These are phyloP conservation scores for Penicillium sp. DNA, from an alignment of 2,329 filamentous ascomycete genomes.

Conservation along the genomic window DNA sequence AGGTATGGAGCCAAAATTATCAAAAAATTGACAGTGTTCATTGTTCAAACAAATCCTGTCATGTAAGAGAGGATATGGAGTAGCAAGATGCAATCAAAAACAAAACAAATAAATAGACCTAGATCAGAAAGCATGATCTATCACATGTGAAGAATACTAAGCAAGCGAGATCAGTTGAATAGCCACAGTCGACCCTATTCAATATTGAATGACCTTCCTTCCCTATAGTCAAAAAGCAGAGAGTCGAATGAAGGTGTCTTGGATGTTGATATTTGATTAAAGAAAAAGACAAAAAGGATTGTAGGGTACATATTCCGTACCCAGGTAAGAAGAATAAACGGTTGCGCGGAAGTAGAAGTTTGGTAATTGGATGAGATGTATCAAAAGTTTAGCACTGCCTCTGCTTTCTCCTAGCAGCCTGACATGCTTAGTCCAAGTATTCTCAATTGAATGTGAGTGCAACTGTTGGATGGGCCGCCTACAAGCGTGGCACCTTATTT, in stretches of 20 bases:
- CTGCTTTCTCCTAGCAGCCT: background rate
- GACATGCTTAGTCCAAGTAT: background rate
- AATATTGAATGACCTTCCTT: background rate
- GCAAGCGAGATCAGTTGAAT: background rate
- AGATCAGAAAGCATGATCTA: background rate
- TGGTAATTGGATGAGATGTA: background rate
- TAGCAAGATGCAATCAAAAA: background rate
- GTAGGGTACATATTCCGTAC: background rate
- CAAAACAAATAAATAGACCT: background rate
- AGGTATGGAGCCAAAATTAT: background rate
- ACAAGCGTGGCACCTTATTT: background rate
- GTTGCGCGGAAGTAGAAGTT: background rate
- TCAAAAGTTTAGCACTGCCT: background rate
- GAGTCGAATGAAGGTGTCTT: background rate
- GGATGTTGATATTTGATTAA: background rate
- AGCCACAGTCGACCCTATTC: background rate
- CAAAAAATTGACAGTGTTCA: too few relatives aligned
- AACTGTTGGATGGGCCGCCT: background rate
- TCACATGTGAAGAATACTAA: background rate
- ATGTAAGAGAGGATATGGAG: background rate
- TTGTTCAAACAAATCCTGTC: background rate
- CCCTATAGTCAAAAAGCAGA: background rate
- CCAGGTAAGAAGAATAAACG: too few relatives aligned
- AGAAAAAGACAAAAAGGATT: background rate
- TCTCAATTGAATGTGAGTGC: background rate